These are phyloP conservation scores for Pyrenophora teres DNA, from an alignment of 2,329 filamentous ascomycete species.

Conservation along the genomic window DNA sequence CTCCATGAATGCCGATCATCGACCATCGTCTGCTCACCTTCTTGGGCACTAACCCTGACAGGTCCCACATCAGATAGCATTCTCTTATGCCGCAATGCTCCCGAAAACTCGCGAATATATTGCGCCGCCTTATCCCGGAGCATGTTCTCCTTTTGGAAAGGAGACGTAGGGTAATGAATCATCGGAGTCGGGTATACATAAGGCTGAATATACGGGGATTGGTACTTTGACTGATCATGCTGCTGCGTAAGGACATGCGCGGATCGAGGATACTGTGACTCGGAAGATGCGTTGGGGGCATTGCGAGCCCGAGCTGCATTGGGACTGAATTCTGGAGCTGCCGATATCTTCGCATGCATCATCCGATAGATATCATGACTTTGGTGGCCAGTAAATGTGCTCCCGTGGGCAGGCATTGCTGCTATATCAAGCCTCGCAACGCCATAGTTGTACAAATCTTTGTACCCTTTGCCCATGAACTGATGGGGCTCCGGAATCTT, in stretches of 20 bases:
- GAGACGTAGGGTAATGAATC: neutral
- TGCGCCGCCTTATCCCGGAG: constrained; percentile 24
- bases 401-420: constrained; percentile 11
- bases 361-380: constrained; percentile 23
- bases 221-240: neutral
- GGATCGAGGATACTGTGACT: constrained; percentile 1
- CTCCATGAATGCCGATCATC: neutral
- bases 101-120: constrained; percentile 19
- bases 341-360: constrained; percentile 15
- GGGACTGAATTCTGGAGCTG: neutral
- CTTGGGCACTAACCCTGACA: constrained; percentile 8
- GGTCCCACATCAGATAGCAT: constrained; percentile 11
- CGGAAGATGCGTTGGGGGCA: constrained; percentile 9
- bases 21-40: neutral
- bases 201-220: constrained; percentile 2
- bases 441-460: constrained; percentile 12
- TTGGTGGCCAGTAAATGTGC: constrained; percentile 18
- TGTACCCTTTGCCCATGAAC: constrained; percentile 18
- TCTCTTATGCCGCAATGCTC: constrained; percentile 9
- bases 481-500: constrained; percentile 10
- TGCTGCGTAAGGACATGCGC: constrained; percentile 7
- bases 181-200: neutral
- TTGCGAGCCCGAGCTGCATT: neutral
- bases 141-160: constrained; percentile 13
- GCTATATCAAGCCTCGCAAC: constrained; percentile 8